Percentiles rank a stretch among this genome's conserved stretches.
These are phyloP conservation scores for Phytophthora lateralis DNA, from an alignment of 352 stramenopile species.

Conservation along the genomic window DNA sequence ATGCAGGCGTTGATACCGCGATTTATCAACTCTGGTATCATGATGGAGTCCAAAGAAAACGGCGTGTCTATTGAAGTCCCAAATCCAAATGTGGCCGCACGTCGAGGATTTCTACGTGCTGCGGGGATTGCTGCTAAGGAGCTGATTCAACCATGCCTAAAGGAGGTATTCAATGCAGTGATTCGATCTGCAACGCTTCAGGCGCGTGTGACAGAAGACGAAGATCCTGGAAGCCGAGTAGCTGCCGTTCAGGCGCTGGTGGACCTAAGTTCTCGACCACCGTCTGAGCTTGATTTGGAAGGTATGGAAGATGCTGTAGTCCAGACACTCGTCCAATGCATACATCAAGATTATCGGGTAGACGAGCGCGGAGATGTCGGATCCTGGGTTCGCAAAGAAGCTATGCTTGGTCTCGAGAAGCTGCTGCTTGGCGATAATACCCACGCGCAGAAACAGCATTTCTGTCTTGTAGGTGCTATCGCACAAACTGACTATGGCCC, in stretches of 20 bases:
- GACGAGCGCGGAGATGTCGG: slow-evolving; percentile 98
- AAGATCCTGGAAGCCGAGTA: slow-evolving; percentile 95
- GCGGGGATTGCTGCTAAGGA: slow-evolving; percentile 62
- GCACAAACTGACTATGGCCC: slow-evolving; percentile 48
- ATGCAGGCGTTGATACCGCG: slow-evolving; percentile 58
- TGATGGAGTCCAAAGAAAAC: slow-evolving; percentile 34
- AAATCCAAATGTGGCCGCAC: slow-evolving; percentile 68
- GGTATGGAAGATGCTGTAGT: slow-evolving; percentile 71
- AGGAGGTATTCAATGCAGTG: slow-evolving; percentile 42
- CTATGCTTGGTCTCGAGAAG: slow-evolving; percentile 91
- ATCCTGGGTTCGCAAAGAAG: slow-evolving; percentile 96
- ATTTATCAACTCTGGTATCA: slow-evolving; percentile 60
- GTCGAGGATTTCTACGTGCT: slow-evolving; percentile 55
- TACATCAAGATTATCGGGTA: slow-evolving; percentile 95
- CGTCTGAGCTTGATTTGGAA: slow-evolving; percentile 50
- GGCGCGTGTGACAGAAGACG: slow-evolving; percentile 66
- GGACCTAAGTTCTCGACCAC: slow-evolving; percentile 75
- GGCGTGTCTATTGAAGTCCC: slow-evolving; percentile 37
- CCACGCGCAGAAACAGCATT: slow-evolving; percentile 37
- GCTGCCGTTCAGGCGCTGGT: slow-evolving; percentile 93
- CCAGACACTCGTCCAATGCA: slow-evolving; percentile 80
- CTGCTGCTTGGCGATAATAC: slow-evolving; percentile 62
- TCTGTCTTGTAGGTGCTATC: slow-evolving; percentile 37
- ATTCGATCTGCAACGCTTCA: slow-evolving; percentile 52
- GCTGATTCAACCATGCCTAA: slow-evolving; percentile 62